These are phyloP conservation scores for Phytophthora ramorum DNA, from an alignment of 352 stramenopile species.

Conservation along the genomic window DNA sequence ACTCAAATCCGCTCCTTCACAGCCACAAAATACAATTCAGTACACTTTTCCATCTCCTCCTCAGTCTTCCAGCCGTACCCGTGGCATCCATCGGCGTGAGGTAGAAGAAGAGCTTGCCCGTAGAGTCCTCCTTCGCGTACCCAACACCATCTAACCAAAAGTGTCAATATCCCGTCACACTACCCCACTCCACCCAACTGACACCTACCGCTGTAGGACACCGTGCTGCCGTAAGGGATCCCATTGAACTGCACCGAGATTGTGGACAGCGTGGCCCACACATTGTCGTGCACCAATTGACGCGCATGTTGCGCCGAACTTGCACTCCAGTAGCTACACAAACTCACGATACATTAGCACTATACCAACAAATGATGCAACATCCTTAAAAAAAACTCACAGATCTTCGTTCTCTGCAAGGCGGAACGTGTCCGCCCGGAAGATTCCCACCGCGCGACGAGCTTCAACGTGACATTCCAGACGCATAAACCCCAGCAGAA, in stretches of 20 bases:
- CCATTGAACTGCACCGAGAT: slow-evolving; percentile 66
- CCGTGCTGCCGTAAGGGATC: slow-evolving; percentile 56
- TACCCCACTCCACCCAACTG: neutral
- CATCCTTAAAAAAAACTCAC: slow-evolving; percentile 9
- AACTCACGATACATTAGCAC: slow-evolving; percentile 1
- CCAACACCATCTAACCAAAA: slow-evolving; percentile 60
- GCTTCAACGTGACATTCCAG: slow-evolving; percentile 10
- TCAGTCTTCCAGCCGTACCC: slow-evolving; percentile 24
- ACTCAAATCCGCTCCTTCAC: slow-evolving; percentile 52
- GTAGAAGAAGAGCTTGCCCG: slow-evolving; percentile 78
- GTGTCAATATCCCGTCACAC: neutral
- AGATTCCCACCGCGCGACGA: slow-evolving; percentile 11
- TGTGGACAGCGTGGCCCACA: slow-evolving; percentile 71
- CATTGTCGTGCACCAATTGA: slow-evolving; percentile 69
- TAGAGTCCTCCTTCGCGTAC: slow-evolving; percentile 52
- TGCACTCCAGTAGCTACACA: slow-evolving; percentile 20
- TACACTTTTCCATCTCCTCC: neutral
- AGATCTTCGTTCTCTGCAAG: slow-evolving; percentile 21
- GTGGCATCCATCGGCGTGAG: slow-evolving; percentile 60
- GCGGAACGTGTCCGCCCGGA: slow-evolving; percentile 27
- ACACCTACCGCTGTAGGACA: slow-evolving; percentile 74
- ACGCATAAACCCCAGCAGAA: slow-evolving; percentile 19
- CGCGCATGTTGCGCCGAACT: slow-evolving; percentile 55
- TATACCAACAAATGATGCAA: neutral
- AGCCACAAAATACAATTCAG: neutral